These are phyloP conservation scores for Tolypocladium pustulatum DNA, from an alignment of 2,329 filamentous ascomycete genomes.

Conservation along the genomic window DNA sequence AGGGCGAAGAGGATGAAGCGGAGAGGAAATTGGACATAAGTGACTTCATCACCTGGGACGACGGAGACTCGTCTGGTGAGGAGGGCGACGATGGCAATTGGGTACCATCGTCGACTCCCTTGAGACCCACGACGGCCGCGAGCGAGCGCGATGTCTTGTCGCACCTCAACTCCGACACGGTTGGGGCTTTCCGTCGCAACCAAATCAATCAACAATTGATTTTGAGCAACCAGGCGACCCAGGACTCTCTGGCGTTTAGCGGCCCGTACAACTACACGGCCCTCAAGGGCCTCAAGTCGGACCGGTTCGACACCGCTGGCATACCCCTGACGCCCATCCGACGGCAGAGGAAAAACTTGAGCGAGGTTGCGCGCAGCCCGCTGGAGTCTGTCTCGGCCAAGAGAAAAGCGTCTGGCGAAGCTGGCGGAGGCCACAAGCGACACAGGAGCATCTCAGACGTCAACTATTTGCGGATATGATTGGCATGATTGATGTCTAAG, in stretches of 20 bases:
- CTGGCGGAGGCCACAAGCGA: slow-evolving; percentile 37
- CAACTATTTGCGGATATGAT: slow-evolving; percentile 34
- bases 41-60: slow-evolving; percentile 62
- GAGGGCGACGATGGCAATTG: slow-evolving; percentile 40
- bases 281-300: slow-evolving; percentile 52
- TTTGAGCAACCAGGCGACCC: slow-evolving; percentile 47
- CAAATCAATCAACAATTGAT: slow-evolving; percentile 53
- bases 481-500: slow-evolving; percentile 2
- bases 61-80: slow-evolving; percentile 48
- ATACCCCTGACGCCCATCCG: slow-evolving; percentile 59
- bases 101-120: slow-evolving; percentile 41
- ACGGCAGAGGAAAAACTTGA: slow-evolving; percentile 40
- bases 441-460: slow-evolving; percentile 51
- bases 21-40: slow-evolving; percentile 56
- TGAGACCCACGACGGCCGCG: slow-evolving; percentile 34
- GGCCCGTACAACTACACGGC: slow-evolving; percentile 49
- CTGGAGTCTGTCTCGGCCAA: slow-evolving; percentile 39
- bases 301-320: slow-evolving; percentile 54
- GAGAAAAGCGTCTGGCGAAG: slow-evolving; percentile 41
- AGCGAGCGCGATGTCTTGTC: slow-evolving; percentile 41
- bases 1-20: slow-evolving; percentile 52
- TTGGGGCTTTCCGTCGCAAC: slow-evolving; percentile 68
- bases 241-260: slow-evolving; percentile 53
- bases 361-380: slow-evolving; percentile 37
- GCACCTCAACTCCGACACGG: slow-evolving; percentile 54